Evolutionary conservation across 2,329 filamentous ascomycete genomes (phyloP).

Genomic region (Trichoderma asperellum): DNA sequence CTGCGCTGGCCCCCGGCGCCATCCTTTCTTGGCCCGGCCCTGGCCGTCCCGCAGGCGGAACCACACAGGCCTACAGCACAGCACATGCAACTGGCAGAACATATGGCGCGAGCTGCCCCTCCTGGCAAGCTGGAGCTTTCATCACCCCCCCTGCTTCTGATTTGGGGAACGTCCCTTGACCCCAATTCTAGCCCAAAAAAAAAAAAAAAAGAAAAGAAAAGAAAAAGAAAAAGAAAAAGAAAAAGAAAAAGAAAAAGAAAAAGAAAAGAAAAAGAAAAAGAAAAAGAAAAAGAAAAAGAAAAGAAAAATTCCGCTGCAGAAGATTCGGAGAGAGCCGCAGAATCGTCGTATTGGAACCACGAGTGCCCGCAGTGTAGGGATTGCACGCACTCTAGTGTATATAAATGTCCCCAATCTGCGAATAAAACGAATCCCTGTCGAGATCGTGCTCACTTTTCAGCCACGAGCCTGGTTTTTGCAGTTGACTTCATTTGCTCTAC

Average conservation of each 20-base stretch:
- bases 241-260: not conserved
- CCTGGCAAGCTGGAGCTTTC: not conserved
- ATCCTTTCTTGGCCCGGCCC: slow-evolving; percentile 16
- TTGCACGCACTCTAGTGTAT: not conserved
- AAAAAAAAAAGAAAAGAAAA: not conserved
- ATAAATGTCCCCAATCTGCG: not conserved
- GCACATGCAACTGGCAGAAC: not conserved
- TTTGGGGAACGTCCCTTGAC: not conserved
- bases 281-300: not conserved
- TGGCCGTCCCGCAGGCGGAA: slow-evolving; percentile 10
- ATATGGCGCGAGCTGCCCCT: slow-evolving; percentile 7
- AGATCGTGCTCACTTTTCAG: not conserved
- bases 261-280: not conserved
- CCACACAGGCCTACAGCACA: not conserved
- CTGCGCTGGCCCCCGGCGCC: not conserved
- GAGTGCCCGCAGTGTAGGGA: not conserved
- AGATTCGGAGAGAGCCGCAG: not conserved
- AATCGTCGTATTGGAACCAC: not conserved
- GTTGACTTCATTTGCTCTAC: not conserved
- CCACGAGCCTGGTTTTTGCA: not conserved
- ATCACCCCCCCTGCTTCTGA: not conserved
- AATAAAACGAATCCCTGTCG: not conserved
- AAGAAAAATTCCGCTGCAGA: not conserved
- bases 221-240: not conserved
- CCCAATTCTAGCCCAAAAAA: not conserved